Base-by-base conservation (phyloP, 805 yeast genomes). In the Ogataea henricii region DNA sequence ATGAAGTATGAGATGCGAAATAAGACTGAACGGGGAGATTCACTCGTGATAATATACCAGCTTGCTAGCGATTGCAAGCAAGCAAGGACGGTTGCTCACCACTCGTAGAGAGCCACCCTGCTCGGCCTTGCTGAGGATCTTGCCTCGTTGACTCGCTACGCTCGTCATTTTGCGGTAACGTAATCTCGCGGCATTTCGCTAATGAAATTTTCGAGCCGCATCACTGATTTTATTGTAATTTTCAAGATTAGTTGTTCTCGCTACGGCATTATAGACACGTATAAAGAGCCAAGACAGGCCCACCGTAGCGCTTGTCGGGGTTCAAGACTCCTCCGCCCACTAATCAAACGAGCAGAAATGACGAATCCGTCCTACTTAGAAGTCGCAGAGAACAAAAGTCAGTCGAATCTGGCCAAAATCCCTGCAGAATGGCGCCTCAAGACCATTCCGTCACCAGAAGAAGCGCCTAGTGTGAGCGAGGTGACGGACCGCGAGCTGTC, bases 361-460 rank as follows among this genome's bases (percentile, higher is more conserved):
- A 43, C 44, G 12, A 14, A 25, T 27, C 30, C n/a, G n/a, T 39
- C 48, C 12, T 63, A 60, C 52, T 40, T 49, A 38, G 51, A 48
- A 16, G 51, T 54, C 12, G 64, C 60, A 3, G 22, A 18, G 3
- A 41, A 48, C 1, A 63, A 63, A 34, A 49, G 54, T 17, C 29
- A 44, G 16, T 41, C 57, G 6, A 45, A 52, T n/a, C 23, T 47
- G 6, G 48, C 54, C 10, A 52, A 55, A 37, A 64, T 65, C 38
- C 68, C 69, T 7, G n/a, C 38, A 14, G 60, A 63, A 41, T 65
- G 69, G 69, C 45, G 53, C 14, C 40, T 64, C 8, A 35, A 30
- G 1, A 3, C 8, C 3, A 45, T 64, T 8, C 68, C 69, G 7
- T 17, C 63, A 2, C 52, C 61, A 5, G 62, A 60, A 14, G 59